A percentile compares a stretch with the other conserved stretches of the same genome.
Conservation (phyloP, 805 yeast species). For the Isabelozyma gotoi region DNA sequence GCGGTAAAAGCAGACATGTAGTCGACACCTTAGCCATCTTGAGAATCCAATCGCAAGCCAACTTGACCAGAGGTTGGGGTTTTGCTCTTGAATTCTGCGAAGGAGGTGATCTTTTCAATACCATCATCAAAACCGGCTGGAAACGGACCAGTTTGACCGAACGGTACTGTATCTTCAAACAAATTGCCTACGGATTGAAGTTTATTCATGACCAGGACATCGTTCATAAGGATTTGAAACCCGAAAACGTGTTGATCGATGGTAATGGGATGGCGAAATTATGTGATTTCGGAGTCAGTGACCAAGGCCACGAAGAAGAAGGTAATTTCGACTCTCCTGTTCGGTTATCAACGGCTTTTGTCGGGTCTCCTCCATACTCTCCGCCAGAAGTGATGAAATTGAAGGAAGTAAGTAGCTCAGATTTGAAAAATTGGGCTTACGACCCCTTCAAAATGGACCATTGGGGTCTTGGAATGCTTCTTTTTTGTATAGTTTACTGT, state of each 20-base stretch:
- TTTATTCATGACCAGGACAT: constrained; percentile 65
- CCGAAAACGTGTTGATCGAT: constrained; percentile 67
- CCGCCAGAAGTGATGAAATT: constrained; percentile 72
- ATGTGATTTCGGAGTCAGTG: constrained; percentile 78
- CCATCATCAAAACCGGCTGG: constrained; percentile 62
- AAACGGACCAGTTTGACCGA: constrained; percentile 49
- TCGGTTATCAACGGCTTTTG: constrained; percentile 45
- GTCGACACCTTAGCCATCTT: constrained; percentile 55
- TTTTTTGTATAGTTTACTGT: constrained; percentile 59
- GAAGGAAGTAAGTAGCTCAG: constrained; percentile 32
- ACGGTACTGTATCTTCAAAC: constrained; percentile 68
- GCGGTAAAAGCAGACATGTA: constrained; percentile 59
- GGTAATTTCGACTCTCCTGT: constrained; percentile 48
- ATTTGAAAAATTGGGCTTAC: constrained; percentile 43
- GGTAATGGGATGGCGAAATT: constrained; percentile 61
- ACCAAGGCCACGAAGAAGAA: constrained; percentile 55
- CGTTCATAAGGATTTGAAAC: constrained; percentile 73
- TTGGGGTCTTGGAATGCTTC: constrained; percentile 72
- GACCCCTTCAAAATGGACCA: constrained; percentile 69
- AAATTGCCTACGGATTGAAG: constrained; percentile 58
- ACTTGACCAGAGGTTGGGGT: constrained; percentile 72
- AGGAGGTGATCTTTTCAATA: constrained; percentile 60
- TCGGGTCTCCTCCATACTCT: constrained; percentile 80
- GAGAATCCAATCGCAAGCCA: constrained; percentile 54
- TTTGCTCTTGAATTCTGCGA: constrained; percentile 63